These are phyloP conservation scores for Ganoderma multipileum DNA, from an alignment of 1,284 basidiomycete genomes.

Conservation along the genomic window DNA sequence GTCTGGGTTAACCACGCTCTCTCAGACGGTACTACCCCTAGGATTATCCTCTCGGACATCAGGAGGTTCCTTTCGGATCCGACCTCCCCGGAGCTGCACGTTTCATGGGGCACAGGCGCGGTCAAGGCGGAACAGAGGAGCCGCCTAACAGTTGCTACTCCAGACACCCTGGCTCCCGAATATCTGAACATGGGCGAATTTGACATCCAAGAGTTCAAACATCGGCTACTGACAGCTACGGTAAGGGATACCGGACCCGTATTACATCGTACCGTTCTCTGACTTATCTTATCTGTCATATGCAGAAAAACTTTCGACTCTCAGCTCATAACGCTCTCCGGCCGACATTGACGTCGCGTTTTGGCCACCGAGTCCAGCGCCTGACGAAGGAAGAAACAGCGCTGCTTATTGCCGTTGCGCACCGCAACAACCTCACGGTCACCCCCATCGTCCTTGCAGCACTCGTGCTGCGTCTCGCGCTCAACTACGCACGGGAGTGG, in stretches of 20 bases:
- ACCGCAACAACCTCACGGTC: background rate
- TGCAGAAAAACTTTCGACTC: background rate
- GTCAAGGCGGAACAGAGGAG: background rate
- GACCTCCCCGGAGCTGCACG: background rate
- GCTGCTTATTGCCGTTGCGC: background rate
- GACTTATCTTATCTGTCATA: background rate
- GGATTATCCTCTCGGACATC: background rate
- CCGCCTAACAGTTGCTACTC: no score
- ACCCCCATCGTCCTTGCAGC: background rate
- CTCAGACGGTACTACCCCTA: background rate
- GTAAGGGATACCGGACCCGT: no score
- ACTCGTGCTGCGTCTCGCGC: background rate
- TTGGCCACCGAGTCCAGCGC: background rate
- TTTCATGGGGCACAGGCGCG: background rate
- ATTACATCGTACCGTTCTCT: no score
- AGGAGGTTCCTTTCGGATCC: background rate
- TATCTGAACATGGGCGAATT: background rate
- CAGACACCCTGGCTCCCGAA: background rate
- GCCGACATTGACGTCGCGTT: background rate
- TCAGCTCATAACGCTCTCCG: background rate
- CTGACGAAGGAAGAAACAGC: background rate
- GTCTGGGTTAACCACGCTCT: background rate
- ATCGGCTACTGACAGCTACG: no score
- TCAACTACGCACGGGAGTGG: background rate
- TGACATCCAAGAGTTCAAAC: no score